These are phyloP conservation scores for Pulveroboletus ravenelii DNA, from an alignment of 768 basidiomycete genomes.

Conservation along the genomic window DNA sequence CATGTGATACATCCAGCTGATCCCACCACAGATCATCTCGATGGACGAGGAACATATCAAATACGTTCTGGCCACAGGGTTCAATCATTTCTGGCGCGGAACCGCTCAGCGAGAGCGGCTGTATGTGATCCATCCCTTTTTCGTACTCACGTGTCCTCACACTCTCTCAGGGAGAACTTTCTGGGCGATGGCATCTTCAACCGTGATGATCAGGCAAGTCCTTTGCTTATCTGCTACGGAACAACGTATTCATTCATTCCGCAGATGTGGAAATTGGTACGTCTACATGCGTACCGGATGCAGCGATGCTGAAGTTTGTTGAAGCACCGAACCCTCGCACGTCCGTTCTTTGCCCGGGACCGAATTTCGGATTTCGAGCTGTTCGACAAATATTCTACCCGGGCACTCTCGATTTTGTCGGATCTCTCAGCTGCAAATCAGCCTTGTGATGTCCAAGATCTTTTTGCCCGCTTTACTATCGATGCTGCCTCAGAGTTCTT, in stretches of 20 bases:
- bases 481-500: constrained; percentile 72
- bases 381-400: constrained; percentile 52
- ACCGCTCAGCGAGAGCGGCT: constrained; percentile 58
- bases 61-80: constrained; percentile 61
- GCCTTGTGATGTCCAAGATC: constrained; percentile 62
- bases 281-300: not conserved
- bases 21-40: constrained; percentile 51
- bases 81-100: constrained; percentile 66
- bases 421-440: constrained; percentile 32
- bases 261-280: constrained; percentile 62
- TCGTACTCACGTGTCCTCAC: constrained; percentile 8
- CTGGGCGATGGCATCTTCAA: constrained; percentile 78
- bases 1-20: not conserved
- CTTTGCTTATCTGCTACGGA: not conserved
- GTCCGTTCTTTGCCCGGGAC: constrained; percentile 74
- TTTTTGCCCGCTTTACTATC: constrained; percentile 62
- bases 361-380: constrained; percentile 65
- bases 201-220: constrained; percentile 60
- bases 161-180: constrained; percentile 38
- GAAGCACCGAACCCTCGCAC: constrained; percentile 61
- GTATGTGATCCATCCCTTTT: constrained; percentile 34
- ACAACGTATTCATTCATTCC: constrained; percentile 5
- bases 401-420: constrained; percentile 48
- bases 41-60: constrained; percentile 72
- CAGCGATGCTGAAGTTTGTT: constrained; percentile 4